Evolutionary conservation across 306 rosid species (phyloP).

Genomic region (Aeschynomene evenia): DNA sequence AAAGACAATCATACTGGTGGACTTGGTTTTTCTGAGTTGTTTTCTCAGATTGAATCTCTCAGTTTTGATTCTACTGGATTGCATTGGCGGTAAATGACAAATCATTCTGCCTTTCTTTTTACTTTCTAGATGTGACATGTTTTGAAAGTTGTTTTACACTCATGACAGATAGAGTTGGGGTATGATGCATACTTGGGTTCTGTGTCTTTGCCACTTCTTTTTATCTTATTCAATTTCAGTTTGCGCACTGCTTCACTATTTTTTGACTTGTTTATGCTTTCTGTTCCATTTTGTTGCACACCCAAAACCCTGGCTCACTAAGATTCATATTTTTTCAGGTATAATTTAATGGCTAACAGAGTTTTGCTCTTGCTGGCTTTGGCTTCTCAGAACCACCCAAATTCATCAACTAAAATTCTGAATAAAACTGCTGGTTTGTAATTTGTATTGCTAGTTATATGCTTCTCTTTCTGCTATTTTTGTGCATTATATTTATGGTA

Average conservation of each 20-base stretch:
- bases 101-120: constrained; percentile 18
- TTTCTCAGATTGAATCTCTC: constrained; percentile 87
- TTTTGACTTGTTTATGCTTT: constrained; percentile 20
- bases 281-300: constrained; percentile 12
- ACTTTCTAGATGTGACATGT: constrained; percentile 4
- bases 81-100: constrained; percentile 86
- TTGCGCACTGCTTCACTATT: constrained; percentile 19
- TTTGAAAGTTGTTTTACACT: constrained; percentile 25
- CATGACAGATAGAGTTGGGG: constrained; percentile 18
- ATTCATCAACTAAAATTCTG: constrained; percentile 69
- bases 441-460: constrained; percentile 45
- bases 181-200: constrained; percentile 16
- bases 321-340: constrained; percentile 46
- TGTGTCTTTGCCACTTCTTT: not conserved
- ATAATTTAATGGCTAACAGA: constrained; percentile 98
- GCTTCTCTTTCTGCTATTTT: not conserved
- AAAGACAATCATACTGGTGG: constrained; percentile 55
- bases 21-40: constrained; percentile 66
- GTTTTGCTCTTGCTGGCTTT: constrained; percentile 83
- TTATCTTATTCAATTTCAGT: not conserved
- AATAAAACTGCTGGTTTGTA: constrained; percentile 91
- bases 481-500: constrained; percentile 11
- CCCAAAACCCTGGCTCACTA: constrained; percentile 23
- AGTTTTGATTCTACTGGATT: constrained; percentile 90
- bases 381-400: constrained; percentile 88